phyloP scores from a whole-genome alignment of 2,329 filamentous ascomycete species.

The Arthrobotrys sphaeroides region DNA sequence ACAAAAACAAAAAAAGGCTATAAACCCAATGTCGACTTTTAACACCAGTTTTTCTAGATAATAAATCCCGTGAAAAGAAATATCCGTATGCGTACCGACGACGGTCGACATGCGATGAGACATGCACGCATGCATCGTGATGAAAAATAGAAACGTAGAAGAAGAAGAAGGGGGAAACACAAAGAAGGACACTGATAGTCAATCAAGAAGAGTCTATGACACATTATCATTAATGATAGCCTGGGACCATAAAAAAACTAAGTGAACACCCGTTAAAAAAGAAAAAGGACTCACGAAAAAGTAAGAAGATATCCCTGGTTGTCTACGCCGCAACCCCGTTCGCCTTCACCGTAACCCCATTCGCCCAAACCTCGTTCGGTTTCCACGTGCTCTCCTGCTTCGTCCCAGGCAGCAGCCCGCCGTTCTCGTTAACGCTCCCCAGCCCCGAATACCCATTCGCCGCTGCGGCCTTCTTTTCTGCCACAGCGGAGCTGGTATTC shows the following conservation, averaged over 20 bases:
- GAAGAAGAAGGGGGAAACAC: neutral
- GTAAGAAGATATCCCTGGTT: neutral
- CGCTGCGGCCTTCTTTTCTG: conserved; percentile 34
- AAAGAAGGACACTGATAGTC: neutral
- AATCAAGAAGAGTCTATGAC: conserved; percentile 26
- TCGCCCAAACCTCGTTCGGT: conserved; percentile 46
- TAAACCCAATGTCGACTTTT: neutral
- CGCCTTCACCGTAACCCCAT: conserved; percentile 25
- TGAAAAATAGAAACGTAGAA: neutral
- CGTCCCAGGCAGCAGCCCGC: conserved; percentile 75
- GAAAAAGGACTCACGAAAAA: conserved; percentile 42
- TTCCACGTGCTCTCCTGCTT: conserved; percentile 88
- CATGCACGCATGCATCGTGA: neutral
- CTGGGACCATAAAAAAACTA: conserved; percentile 2
- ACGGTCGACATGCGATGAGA: neutral
- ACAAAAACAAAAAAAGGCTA: neutral
- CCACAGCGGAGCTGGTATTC: conserved; percentile 36
- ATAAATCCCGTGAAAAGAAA: conserved; percentile 7
- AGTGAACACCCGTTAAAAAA: neutral
- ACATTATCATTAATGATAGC: conserved; percentile 35
- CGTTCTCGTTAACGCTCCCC: conserved; percentile 62
- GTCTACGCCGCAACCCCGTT: conserved; percentile 36
- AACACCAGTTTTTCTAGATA: neutral
- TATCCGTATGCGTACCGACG: too few species aligned
- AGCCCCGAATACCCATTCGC: conserved; percentile 57